Evolutionary conservation across 495 filamentous ascomycete genomes (phyloP).

Genomic region (Trichoderma erinaceum): DNA sequence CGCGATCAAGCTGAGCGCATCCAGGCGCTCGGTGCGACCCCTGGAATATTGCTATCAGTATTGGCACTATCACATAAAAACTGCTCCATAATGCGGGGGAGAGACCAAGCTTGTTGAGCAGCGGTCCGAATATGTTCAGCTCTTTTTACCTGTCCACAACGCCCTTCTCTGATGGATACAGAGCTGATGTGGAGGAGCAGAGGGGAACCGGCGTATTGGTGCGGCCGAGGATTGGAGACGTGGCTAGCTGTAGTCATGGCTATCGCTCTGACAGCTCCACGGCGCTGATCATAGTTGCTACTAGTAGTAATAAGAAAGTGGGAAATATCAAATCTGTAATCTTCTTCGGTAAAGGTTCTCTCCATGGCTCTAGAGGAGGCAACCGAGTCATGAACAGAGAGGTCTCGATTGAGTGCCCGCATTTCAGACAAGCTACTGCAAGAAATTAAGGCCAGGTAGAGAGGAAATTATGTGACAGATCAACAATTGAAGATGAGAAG

Average conservation of each 20-base stretch:
- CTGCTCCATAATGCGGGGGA: background rate
- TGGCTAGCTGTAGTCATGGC: background rate
- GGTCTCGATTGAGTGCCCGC: conserved; percentile 8
- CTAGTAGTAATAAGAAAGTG: too few species aligned
- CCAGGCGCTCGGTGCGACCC: background rate
- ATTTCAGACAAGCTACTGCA: conserved; percentile 7
- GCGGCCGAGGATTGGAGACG: background rate
- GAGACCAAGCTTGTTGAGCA: background rate
- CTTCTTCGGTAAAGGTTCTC: background rate
- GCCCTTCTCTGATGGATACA: background rate
- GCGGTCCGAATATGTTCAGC: background rate
- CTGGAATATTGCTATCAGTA: background rate
- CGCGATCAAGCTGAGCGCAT: conserved; percentile 10
- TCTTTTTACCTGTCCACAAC: background rate
- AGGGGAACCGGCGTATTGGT: background rate
- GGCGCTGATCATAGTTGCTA: background rate
- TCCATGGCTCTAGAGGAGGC: background rate
- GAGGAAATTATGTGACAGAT: background rate
- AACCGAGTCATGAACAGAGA: background rate
- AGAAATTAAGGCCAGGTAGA: background rate
- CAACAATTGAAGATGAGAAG: background rate
- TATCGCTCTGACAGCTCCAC: background rate
- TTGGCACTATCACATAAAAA: background rate
- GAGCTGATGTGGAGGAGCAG: background rate
- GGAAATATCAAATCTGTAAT: background rate